Base-by-base conservation (phyloP, 2,329 filamentous ascomycete genomes). In the Pseudocercospora vitis region DNA sequence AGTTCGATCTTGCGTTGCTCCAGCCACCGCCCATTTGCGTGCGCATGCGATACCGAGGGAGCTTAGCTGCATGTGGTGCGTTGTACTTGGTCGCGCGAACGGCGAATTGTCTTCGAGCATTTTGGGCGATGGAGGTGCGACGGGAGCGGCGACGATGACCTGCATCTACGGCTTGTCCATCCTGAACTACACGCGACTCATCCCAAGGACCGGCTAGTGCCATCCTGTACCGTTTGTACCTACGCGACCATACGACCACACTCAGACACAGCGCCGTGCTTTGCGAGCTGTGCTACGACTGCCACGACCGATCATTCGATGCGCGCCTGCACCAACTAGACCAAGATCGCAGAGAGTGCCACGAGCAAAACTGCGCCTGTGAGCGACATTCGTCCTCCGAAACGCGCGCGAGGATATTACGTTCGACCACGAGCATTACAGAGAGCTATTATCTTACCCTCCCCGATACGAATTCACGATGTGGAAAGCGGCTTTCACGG, bases 401-500 rank as follows among this genome's bases (percentile, higher is more conserved):
- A n/a, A n/a, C n/a, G n/a, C n/a, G n/a, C n/a, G n/a, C n/a, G n/a
- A n/a, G n/a, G n/a, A n/a, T n/a, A n/a, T n/a, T n/a, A n/a, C n/a
- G n/a, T n/a, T n/a, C n/a, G n/a, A n/a, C n/a, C n/a, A n/a, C n/a
- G n/a, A n/a, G n/a, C n/a, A n/a, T n/a, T 26, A 1, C 40, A 18
- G 21, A n/a, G n/a, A 45, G 26, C 40, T 14, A 45, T 19, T 26
- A 29, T 7, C n/a, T n/a, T n/a, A 11, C 23, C 29, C n/a, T 45
- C 23, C 9, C 28, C 16, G 12, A 47, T 9, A 33, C 12, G 14
- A 16, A 28, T 23, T 40, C 29, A 59, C 39, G 7, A 69, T 69
- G 67, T 69, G 66, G 66, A 69, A 68, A 59, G 65, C 67, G 33
- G 65, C 66, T n/a, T 68, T 69, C 50, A 62, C 58, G 39, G 66